Evolutionary conservation across 179 eudicot genomes (phyloP).

Genomic region (Nepenthes alata): DNA sequence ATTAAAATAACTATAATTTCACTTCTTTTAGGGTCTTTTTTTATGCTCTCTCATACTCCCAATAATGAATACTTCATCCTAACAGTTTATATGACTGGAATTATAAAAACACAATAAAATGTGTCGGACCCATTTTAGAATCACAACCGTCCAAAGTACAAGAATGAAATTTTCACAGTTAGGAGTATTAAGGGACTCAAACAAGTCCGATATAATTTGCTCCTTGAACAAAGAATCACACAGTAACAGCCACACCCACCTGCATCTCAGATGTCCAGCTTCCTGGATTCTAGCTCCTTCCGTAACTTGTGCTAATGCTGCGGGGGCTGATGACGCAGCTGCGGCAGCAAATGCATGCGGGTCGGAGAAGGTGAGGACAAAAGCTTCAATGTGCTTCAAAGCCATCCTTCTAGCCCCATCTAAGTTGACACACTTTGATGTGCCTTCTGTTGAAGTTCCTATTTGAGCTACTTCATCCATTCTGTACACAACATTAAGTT

Average conservation of each 20-base stretch:
- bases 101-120: too few species aligned
- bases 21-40: too few species aligned
- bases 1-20: too few species aligned
- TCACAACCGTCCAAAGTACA: too few species aligned
- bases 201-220: too few species aligned
- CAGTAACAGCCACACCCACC: constrained; percentile 22
- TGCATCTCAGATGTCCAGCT: constrained; percentile 99
- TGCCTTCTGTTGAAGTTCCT: constrained; percentile 66
- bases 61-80: too few species aligned
- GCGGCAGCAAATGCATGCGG: constrained; percentile 67
- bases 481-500: constrained; percentile 18
- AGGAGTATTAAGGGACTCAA: too few species aligned
- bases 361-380: constrained; percentile 61
- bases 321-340: constrained; percentile 69
- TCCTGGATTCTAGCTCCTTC: constrained; percentile 84
- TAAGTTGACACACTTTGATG: constrained; percentile 59
- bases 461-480: constrained; percentile 71
- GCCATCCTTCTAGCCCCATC: constrained; percentile 83
- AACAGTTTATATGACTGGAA: too few species aligned
- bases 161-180: too few species aligned
- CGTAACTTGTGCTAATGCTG: constrained; percentile 71
- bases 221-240: too few species aligned
- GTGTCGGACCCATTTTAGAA: too few species aligned
- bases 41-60: too few species aligned
- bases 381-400: constrained; percentile 72